Percentiles rank a stretch among this genome's conserved stretches.
These are phyloP conservation scores for Stachybotrys chartarum DNA, from an alignment of 2,329 filamentous ascomycete species.

Conservation along the genomic window DNA sequence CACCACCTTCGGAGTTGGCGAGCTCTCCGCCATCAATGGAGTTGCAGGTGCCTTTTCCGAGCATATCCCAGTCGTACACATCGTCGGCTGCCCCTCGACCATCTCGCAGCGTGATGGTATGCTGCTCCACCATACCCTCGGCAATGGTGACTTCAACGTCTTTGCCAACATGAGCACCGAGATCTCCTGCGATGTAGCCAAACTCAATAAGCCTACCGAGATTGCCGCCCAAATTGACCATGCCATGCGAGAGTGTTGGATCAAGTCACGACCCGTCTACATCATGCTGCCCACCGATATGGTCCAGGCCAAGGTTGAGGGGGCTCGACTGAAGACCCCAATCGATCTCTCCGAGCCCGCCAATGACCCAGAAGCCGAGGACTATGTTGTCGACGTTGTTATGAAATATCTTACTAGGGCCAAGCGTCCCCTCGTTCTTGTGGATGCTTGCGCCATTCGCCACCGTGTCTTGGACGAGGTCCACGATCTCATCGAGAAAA, in stretches of 20 bases:
- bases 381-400: constrained; percentile 76
- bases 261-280: constrained; percentile 73
- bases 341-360: constrained; percentile 58
- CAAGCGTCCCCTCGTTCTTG: constrained; percentile 68
- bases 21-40: constrained; percentile 67
- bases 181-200: constrained; percentile 65
- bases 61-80: constrained; percentile 64
- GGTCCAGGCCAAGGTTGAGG: constrained; percentile 69
- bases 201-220: constrained; percentile 61
- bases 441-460: constrained; percentile 77
- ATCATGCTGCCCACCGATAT: constrained; percentile 79
- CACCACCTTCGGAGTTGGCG: constrained; percentile 71
- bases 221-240: constrained; percentile 73
- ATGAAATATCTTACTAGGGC: constrained; percentile 66
- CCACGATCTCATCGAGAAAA: constrained; percentile 64
- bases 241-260: constrained; percentile 66
- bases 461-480: constrained; percentile 68
- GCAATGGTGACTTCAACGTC: constrained; percentile 74
- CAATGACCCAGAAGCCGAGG: constrained; percentile 66
- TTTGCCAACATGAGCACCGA: constrained; percentile 71
- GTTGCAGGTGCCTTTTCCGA: constrained; percentile 70
- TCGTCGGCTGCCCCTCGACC: constrained; percentile 48
- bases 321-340: constrained; percentile 59
- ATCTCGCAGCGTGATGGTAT: constrained; percentile 39
- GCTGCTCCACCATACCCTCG: constrained; percentile 61